Evolutionary conservation across 1,284 basidiomycete genomes (phyloP), one percentile per base, ranked within the genome.

Genomic region (Phellopilus nigrolimitatus): DNA sequence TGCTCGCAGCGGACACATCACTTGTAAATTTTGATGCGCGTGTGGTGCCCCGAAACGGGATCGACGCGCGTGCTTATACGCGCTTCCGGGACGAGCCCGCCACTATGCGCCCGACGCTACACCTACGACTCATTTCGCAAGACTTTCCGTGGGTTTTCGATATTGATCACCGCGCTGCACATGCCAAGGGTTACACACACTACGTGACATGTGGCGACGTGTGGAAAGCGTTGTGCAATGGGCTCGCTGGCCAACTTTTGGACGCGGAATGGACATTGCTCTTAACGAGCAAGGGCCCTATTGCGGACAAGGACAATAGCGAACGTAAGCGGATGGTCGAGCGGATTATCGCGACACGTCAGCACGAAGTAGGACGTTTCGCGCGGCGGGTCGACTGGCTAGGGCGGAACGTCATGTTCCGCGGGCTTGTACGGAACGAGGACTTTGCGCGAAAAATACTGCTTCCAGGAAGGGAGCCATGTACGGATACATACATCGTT

Each of bases 191-290:
- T 17, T 30, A 22, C 31, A 30, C 44, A 7, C 45, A 56, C 36
- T 62, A 72, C 34, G 63, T 82, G 30, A 78, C 76, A 2, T 79
- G 76, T 54, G 68, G 72, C 46, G 67, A 68, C 15, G 64, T 84
- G 2, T 84, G 80, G 69, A 72, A 75, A 33, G 74, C 71, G 3
- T 43, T 84, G 13, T 64, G 76, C 54, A 55, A 62, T 4, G 71
- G 66, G 37, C 65, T 84, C 25, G 75, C 81, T 43, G 66, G 73
- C 47, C 71, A 70, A 10, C 67, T 84, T 13, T 71, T 57, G 2
- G 78, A 83, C 54, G 79, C 79, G 3, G 82, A 84, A 60, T 84
- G 82, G 82, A 78, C 78, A 0, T 63, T 79, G 28, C 64, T 77
- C 5, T 60, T 68, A 19, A 56, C 47, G n/a, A 67, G 56, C 69